Evolutionary conservation across 805 yeast species (phyloP).

Genomic region (Saccharomyces jurei): DNA sequence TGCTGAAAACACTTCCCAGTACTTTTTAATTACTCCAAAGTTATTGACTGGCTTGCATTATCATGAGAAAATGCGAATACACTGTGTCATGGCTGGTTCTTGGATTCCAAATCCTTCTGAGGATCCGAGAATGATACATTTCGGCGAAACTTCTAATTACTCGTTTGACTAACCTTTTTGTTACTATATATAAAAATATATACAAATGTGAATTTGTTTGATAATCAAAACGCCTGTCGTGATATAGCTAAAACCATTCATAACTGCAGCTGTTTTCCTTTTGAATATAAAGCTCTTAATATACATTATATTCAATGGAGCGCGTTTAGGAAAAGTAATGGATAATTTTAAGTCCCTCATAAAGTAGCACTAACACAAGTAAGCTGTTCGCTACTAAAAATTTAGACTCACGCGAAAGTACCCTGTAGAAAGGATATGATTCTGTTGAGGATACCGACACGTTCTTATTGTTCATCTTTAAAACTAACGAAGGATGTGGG

Average conservation of each 20-base stretch:
- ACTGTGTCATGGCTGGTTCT: conserved; percentile 66
- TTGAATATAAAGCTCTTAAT: neutral
- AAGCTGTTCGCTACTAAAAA: neutral
- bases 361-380: neutral
- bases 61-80: conserved; percentile 72
- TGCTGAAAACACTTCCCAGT: conserved; percentile 57
- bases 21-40: conserved; percentile 89
- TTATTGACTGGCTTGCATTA: conserved; percentile 69
- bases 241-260: neutral
- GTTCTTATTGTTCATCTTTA: neutral
- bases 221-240: neutral
- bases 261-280: neutral
- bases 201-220: neutral
- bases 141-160: conserved; percentile 32
- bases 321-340: neutral
- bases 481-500: neutral
- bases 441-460: neutral
- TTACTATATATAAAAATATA: conserved; percentile 1
- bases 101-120: conserved; percentile 35
- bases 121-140: conserved; percentile 25
- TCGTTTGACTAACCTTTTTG: conserved; percentile 8
- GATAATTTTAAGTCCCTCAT: neutral
- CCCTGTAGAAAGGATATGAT: neutral
- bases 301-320: neutral
- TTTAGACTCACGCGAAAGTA: neutral